Evolutionary conservation across 129 eudicot genomes (phyloP).

Genomic region (Sambucus nigra): DNA sequence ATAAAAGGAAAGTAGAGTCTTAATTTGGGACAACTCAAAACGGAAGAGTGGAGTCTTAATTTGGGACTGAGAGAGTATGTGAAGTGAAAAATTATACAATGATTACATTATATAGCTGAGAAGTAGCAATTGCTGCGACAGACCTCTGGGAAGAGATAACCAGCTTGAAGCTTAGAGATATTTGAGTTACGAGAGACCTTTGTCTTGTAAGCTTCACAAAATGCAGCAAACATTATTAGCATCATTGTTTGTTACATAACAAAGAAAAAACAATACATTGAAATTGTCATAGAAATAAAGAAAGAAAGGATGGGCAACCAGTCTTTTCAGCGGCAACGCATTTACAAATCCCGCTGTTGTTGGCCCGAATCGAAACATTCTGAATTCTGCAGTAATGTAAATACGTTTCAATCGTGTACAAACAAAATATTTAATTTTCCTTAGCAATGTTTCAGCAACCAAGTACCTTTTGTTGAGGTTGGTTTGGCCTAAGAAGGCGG

Average conservation of each 20-base stretch:
- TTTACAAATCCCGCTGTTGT: slow-evolving; percentile 33
- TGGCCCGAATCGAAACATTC: slow-evolving; percentile 28
- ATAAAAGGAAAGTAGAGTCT: no score
- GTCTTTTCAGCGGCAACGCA: slow-evolving; percentile 62
- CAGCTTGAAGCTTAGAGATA: slow-evolving; percentile 82
- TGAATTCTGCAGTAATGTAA: slow-evolving; percentile 28
- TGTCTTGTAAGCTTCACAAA: slow-evolving; percentile 60
- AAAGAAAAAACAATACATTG: background rate
- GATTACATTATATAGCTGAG: background rate
- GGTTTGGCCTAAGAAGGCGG: slow-evolving; percentile 31
- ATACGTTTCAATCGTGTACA: background rate
- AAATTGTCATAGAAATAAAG: background rate
- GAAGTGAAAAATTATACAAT: no score
- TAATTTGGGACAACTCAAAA: no score
- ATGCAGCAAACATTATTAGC: background rate
- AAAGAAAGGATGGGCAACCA: slow-evolving; percentile 22
- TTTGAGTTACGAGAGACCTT: slow-evolving; percentile 77
- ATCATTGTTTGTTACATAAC: background rate
- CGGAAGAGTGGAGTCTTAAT: no score
- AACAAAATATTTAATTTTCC: background rate
- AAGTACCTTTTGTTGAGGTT: slow-evolving; percentile 33
- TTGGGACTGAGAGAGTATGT: no score
- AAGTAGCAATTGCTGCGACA: slow-evolving; percentile 6
- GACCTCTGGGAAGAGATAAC: slow-evolving; percentile 94
- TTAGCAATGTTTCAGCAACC: background rate